Conservation (phyloP, 2,329 filamentous ascomycete species). For the Trichoderma aggressivum region DNA sequence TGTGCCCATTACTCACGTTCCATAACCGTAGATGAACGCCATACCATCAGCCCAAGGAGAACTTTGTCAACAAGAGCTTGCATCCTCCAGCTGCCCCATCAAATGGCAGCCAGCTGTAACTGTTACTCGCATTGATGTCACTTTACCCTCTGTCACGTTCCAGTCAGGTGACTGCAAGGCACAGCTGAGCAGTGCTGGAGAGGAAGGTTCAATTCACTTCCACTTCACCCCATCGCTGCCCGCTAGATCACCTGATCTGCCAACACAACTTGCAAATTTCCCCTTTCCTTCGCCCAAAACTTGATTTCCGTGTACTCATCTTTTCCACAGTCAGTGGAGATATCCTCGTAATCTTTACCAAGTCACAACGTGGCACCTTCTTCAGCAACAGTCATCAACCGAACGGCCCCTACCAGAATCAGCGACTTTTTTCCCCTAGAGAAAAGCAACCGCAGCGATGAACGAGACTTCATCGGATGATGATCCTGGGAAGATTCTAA, state of each 20-base stretch:
- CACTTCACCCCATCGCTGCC: not conserved
- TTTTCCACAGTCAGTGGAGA: not conserved
- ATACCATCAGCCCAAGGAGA: not conserved
- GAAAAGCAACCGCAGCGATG: not conserved
- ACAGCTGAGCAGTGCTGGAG: not conserved
- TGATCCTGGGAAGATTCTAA: not conserved
- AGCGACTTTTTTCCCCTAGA: too few relatives aligned
- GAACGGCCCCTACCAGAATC: accelerated
- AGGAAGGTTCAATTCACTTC: not conserved
- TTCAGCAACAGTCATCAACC: not conserved
- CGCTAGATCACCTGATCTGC: not conserved
- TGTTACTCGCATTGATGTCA: not conserved
- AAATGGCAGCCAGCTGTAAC: not conserved
- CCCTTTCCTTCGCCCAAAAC: not conserved
- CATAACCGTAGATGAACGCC: not conserved
- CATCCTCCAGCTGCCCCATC: not conserved
- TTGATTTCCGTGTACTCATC: not conserved
- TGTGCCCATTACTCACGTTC: not conserved
- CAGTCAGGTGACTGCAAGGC: not conserved
- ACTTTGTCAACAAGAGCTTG: not conserved
- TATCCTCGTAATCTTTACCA: not conserved
- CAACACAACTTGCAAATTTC: not conserved
- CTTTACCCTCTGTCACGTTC: not conserved
- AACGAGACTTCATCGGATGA: not conserved
- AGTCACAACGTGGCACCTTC: not conserved